Evolutionary conservation across 805 yeast species (phyloP).

Genomic region (Barnettozyma sucrosica): DNA sequence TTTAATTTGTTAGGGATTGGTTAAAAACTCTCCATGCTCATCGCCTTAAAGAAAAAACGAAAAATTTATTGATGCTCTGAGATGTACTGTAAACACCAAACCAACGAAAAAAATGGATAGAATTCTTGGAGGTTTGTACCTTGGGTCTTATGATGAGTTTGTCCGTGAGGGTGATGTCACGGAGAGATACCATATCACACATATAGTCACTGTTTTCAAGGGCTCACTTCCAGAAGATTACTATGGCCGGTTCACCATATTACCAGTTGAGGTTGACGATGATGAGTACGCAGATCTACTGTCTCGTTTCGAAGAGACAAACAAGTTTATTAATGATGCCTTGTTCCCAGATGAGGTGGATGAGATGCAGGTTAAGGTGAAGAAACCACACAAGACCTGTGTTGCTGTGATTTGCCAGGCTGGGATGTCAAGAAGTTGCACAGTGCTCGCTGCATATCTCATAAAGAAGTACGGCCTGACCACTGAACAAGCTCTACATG

Average conservation of each 20-base stretch:
- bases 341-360: slow-evolving; percentile 39
- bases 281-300: slow-evolving; percentile 61
- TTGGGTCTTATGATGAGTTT: slow-evolving; percentile 70
- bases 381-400: slow-evolving; percentile 36
- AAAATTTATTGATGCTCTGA: neutral
- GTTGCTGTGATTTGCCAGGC: slow-evolving; percentile 77
- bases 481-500: slow-evolving; percentile 61
- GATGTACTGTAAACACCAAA: neutral
- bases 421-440: slow-evolving; percentile 87
- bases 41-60: neutral
- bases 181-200: slow-evolving; percentile 52
- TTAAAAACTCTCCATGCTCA: neutral
- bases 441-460: slow-evolving; percentile 80
- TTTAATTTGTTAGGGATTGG: neutral
- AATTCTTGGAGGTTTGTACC: slow-evolving; percentile 72
- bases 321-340: slow-evolving; percentile 61
- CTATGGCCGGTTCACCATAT: slow-evolving; percentile 40
- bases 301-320: slow-evolving; percentile 52
- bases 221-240: slow-evolving; percentile 55
- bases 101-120: slow-evolving; percentile 31
- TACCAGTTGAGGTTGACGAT: slow-evolving; percentile 70
- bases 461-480: slow-evolving; percentile 68
- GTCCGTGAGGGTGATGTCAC: slow-evolving; percentile 45
- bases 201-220: slow-evolving; percentile 64
- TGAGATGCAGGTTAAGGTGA: slow-evolving; percentile 23